phyloP scores from a whole-genome alignment of 139 green algal genomes.

The Spirogloea muscicola region DNA sequence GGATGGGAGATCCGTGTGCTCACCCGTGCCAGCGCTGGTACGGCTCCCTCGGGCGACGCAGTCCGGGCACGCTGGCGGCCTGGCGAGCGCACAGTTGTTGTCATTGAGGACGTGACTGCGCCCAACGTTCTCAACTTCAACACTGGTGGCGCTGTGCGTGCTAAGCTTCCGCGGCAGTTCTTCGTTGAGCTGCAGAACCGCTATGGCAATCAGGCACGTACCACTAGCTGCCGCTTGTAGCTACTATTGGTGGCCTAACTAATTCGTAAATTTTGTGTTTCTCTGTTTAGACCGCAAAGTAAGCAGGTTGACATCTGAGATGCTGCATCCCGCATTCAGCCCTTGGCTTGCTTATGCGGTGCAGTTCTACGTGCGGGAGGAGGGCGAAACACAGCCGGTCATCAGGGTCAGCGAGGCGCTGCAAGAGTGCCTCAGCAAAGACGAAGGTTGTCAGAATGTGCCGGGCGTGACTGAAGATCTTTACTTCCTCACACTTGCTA shows the following conservation, averaged over 20 bases:
- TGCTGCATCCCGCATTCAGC: too few relatives aligned
- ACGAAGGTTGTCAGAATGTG: conserved; percentile 28
- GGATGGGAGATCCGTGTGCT: too few relatives aligned
- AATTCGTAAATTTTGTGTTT: too few relatives aligned
- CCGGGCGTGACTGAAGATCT: conserved; percentile 44
- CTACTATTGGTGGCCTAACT: too few relatives aligned
- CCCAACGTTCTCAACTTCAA: conserved; percentile 51
- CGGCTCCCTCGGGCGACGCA: not conserved
- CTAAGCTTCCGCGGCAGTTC: conserved; percentile 48
- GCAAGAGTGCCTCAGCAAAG: conserved; percentile 17
- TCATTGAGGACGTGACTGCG: conserved; percentile 42
- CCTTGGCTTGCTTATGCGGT: too few relatives aligned
- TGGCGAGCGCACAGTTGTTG: conserved; percentile 47
- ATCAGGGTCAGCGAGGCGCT: conserved; percentile 7
- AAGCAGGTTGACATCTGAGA: too few relatives aligned
- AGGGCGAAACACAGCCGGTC: conserved; percentile 23
- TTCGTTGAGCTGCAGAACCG: conserved; percentile 46
- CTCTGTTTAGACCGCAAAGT: too few relatives aligned
- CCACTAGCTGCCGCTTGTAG: too few relatives aligned
- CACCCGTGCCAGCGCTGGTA: not conserved
- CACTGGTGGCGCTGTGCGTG: conserved; percentile 27
- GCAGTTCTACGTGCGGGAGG: conserved; percentile 42
- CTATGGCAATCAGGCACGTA: conserved; percentile 30
- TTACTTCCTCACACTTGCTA: conserved; percentile 50
- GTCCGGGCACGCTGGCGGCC: conserved; percentile 22